phyloP scores from a whole-genome alignment of 2,329 filamentous ascomycete species.

The Juglanconis sp. region DNA sequence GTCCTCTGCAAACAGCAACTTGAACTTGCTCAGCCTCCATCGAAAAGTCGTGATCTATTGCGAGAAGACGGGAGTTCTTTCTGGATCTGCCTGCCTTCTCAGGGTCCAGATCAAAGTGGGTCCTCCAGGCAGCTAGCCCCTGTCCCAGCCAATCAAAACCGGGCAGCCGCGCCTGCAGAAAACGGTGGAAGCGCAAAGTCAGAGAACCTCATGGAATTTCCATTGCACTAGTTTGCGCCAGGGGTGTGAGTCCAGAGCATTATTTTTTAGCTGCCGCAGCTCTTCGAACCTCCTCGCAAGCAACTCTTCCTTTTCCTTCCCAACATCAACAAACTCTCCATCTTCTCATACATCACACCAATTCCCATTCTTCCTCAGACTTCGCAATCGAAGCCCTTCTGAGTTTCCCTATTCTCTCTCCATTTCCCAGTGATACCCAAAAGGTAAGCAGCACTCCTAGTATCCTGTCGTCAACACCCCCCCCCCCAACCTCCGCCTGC shows the following conservation, averaged over 20 bases:
- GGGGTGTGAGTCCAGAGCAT: slow-evolving; percentile 10
- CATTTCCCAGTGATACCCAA: slow-evolving; percentile 18
- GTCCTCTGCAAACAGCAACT: background rate
- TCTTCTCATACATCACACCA: slow-evolving; percentile 4
- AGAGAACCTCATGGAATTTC: slow-evolving; percentile 20
- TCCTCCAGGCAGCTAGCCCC: slow-evolving; percentile 4
- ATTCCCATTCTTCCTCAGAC: slow-evolving; percentile 8
- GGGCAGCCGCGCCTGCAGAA: background rate
- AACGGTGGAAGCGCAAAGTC: slow-evolving; percentile 13
- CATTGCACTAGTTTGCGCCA: slow-evolving; percentile 8
- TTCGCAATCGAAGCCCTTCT: slow-evolving; percentile 12
- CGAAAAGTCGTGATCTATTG: background rate
- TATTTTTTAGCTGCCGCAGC: slow-evolving; percentile 18
- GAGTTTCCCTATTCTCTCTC: slow-evolving; percentile 14
- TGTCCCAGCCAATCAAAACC: slow-evolving; percentile 12
- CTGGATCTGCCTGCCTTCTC: slow-evolving; percentile 4
- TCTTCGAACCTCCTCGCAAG: slow-evolving; percentile 1
- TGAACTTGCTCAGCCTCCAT: background rate
- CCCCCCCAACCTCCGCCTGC: background rate
- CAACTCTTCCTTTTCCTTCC: slow-evolving; percentile 5
- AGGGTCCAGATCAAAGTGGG: slow-evolving; percentile 8
- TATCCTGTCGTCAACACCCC: background rate
- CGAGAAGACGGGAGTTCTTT: background rate
- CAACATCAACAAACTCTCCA: background rate
- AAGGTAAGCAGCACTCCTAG: slow-evolving; percentile 14